Percentiles rank a stretch among this genome's conserved stretches.
phyloP scores from a whole-genome alignment of 108 stramenopile genomes.

The Bacterosira constricta region DNA sequence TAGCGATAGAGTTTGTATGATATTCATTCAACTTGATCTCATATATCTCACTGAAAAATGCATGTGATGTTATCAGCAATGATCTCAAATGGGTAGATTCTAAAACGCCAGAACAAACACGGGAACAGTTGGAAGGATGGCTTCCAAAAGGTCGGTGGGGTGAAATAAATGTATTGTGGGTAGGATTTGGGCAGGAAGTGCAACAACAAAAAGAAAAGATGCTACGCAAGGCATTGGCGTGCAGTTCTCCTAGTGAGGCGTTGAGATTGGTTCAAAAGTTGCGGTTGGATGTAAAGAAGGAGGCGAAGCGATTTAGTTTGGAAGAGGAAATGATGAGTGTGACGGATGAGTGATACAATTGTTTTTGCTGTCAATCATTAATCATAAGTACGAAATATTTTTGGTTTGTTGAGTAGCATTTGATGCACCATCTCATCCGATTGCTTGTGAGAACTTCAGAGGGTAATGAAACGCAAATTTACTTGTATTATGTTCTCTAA shows the following conservation, averaged over 20 bases:
- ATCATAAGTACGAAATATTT: too few relatives aligned
- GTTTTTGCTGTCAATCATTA: too few relatives aligned
- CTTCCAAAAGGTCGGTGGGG: constrained; percentile 81
- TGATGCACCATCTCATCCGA: too few relatives aligned
- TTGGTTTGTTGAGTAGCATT: too few relatives aligned
- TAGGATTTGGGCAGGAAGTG: constrained; percentile 92
- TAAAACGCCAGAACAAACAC: constrained; percentile 86
- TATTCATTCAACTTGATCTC: neutral
- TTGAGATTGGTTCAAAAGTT: constrained; percentile 62
- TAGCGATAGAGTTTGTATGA: neutral
- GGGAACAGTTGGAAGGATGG: constrained; percentile 85
- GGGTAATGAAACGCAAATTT: too few relatives aligned
- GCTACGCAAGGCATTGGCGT: constrained; percentile 69
- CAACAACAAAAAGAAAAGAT: constrained; percentile 87
- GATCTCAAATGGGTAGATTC: constrained; percentile 76
- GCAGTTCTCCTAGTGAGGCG: constrained; percentile 67
- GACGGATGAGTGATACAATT: neutral
- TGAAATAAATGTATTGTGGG: constrained; percentile 85
- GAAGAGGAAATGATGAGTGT: constrained; percentile 51
- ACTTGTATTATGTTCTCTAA: neutral
- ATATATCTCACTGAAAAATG: neutral
- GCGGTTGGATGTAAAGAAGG: constrained; percentile 74
- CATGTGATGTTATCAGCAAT: constrained; percentile 25
- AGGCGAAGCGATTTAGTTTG: constrained; percentile 57
- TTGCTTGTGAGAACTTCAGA: too few relatives aligned